Evolutionary conservation across 805 yeast species (phyloP).

Genomic region (Starmerella tilneyi): DNA sequence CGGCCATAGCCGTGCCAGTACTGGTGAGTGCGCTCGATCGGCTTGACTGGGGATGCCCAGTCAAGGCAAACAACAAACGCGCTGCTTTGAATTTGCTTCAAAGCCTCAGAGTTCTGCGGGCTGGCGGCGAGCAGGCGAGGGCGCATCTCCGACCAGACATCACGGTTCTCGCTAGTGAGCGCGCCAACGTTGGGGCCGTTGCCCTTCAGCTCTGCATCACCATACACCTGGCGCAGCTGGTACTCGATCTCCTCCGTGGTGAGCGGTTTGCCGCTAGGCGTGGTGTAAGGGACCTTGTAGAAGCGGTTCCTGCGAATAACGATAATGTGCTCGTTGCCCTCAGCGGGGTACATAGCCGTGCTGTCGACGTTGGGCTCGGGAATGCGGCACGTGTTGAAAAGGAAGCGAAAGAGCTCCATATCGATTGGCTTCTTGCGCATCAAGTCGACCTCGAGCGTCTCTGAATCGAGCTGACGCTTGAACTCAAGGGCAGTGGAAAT

Average conservation of each 20-base stretch:
- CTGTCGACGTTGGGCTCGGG: constrained; percentile 51
- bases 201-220: constrained; percentile 34
- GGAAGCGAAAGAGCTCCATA: constrained; percentile 82
- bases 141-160: constrained; percentile 60
- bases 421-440: constrained; percentile 76
- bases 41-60: constrained; percentile 56
- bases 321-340: constrained; percentile 53
- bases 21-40: constrained; percentile 72
- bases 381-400: constrained; percentile 82
- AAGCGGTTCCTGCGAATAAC: constrained; percentile 69
- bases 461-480: constrained; percentile 53
- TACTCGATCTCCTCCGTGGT: constrained; percentile 36
- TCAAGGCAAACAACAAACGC: constrained; percentile 78
- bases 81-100: constrained; percentile 62
- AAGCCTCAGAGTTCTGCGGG: constrained; percentile 50
- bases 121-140: constrained; percentile 43
- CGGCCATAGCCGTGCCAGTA: constrained; percentile 94
- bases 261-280: constrained; percentile 30
- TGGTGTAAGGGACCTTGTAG: constrained; percentile 49
- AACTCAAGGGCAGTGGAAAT: constrained; percentile 59
- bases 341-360: constrained; percentile 40
- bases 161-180: constrained; percentile 76
- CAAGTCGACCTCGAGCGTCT: constrained; percentile 68
- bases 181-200: constrained; percentile 57
- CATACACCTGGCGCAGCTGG: constrained; percentile 49